A percentile compares a stretch with the other conserved stretches of the same genome.
phyloP scores from a whole-genome alignment of 2,329 filamentous ascomycete species.

The Capronia epimyces region DNA sequence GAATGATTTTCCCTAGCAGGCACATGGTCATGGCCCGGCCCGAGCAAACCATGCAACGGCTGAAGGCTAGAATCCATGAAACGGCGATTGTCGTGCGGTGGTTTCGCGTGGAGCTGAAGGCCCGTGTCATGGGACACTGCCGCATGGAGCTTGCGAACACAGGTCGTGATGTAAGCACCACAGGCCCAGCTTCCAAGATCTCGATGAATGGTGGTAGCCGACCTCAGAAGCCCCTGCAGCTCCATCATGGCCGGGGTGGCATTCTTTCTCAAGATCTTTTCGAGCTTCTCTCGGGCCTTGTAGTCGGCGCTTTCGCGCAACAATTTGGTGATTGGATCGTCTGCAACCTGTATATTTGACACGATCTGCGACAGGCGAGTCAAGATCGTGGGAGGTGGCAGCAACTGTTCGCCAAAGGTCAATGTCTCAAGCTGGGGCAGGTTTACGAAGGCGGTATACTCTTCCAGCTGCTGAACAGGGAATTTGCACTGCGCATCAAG shows the following conservation, averaged over 20 bases:
- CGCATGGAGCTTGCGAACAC: constrained; percentile 38
- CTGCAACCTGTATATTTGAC: constrained; percentile 47
- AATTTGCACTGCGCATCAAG: constrained; percentile 65
- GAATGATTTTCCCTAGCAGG: not conserved
- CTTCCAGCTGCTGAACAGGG: constrained; percentile 62
- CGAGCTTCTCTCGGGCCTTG: constrained; percentile 27
- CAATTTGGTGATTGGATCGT: constrained; percentile 57
- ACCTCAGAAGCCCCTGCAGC: constrained; percentile 51
- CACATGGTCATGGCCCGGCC: not conserved
- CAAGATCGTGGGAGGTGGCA: constrained; percentile 35
- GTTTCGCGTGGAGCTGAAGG: not conserved
- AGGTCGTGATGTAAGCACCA: constrained; percentile 58
- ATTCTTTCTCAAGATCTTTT: constrained; percentile 30
- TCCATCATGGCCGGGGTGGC: constrained; percentile 44
- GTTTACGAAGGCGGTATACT: constrained; percentile 64
- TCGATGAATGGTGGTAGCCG: constrained; percentile 46
- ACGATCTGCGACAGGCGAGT: constrained; percentile 42
- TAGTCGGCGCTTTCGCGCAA: constrained; percentile 42
- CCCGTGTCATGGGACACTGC: not conserved
- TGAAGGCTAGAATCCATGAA: constrained; percentile 14
- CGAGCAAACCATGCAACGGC: constrained; percentile 2
- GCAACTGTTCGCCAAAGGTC: constrained; percentile 26
- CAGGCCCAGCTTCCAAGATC: constrained; percentile 65
- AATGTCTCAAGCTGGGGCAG: constrained; percentile 53
- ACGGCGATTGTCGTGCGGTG: not conserved